Evolutionary conservation across 2,329 filamentous ascomycete species (phyloP).

Genomic region (Arthrobotrys megalospora): DNA sequence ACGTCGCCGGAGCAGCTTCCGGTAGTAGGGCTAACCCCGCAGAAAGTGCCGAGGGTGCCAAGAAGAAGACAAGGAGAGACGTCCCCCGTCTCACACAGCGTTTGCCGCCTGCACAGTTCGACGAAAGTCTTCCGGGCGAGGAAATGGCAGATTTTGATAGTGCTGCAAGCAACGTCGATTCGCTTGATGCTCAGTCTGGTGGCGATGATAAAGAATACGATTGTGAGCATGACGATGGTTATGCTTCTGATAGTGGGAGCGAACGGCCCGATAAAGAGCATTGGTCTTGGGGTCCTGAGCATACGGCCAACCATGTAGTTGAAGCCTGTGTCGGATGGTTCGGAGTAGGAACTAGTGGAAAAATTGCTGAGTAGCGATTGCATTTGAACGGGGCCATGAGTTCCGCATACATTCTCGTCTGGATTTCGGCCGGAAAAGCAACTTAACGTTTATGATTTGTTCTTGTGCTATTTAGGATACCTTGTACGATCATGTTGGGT

Average conservation of each 20-base stretch:
- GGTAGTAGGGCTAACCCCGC: not conserved
- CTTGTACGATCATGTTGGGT: not conserved
- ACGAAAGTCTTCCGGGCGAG: conserved; percentile 32
- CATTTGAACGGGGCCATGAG: not conserved
- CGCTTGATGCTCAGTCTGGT: conserved; percentile 49
- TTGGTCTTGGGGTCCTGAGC: conserved; percentile 52
- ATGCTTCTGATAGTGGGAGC: conserved; percentile 56
- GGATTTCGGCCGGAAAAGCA: not conserved
- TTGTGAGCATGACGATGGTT: conserved; percentile 47
- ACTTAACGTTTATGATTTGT: not conserved
- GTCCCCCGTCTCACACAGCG: conserved; percentile 21
- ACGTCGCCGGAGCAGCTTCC: conserved; percentile 9
- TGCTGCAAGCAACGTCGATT: conserved; percentile 47
- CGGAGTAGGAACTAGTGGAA: conserved; percentile 48
- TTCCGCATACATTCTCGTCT: not conserved
- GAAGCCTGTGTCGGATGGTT: conserved; percentile 55
- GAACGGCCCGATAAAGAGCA: conserved; percentile 53
- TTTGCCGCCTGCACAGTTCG: conserved; percentile 46
- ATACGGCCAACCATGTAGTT: conserved; percentile 56
- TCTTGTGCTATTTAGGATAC: not conserved
- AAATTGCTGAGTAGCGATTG: conserved; percentile 29
- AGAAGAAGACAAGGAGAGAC: conserved; percentile 9
- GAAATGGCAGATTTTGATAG: conserved; percentile 28
- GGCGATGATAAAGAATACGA: conserved; percentile 15
- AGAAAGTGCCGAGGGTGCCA: not conserved